Evolutionary conservation across 2,329 filamentous ascomycete species (phyloP).

Genomic region (Aschersonia sp.): DNA sequence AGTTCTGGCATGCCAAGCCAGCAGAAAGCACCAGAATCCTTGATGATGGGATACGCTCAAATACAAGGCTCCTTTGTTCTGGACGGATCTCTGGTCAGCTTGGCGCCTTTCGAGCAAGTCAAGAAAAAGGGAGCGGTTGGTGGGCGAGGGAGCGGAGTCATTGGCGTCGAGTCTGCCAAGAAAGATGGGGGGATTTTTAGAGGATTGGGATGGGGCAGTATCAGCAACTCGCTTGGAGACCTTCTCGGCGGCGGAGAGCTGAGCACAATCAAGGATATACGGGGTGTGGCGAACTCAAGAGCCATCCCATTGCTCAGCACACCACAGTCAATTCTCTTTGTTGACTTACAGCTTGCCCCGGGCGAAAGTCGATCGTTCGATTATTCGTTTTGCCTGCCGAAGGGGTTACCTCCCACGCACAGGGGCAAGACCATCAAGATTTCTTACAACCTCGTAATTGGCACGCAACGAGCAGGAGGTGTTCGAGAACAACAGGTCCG

Average conservation of each 20-base stretch:
- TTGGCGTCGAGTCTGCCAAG: constrained; percentile 62
- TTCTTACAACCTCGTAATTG: constrained; percentile 77
- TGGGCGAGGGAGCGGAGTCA: constrained; percentile 73
- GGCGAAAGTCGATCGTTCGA: constrained; percentile 81
- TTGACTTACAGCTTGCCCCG: constrained; percentile 74
- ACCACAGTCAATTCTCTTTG: constrained; percentile 89
- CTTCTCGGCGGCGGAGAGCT: constrained; percentile 75
- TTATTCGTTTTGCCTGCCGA: constrained; percentile 74
- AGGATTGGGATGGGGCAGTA: constrained; percentile 72
- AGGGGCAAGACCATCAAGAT: constrained; percentile 91
- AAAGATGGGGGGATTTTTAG: constrained; percentile 68
- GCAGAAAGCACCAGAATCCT: constrained; percentile 49
- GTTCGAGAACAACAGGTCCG: constrained; percentile 69
- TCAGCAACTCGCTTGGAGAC: constrained; percentile 78
- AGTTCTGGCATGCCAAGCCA: constrained; percentile 26
- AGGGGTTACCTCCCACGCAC: constrained; percentile 80
- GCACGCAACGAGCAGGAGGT: constrained; percentile 73
- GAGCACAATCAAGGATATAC: constrained; percentile 92
- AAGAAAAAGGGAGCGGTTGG: constrained; percentile 88
- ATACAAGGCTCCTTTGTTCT: constrained; percentile 83
- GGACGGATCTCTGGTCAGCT: constrained; percentile 81
- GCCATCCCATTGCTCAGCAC: constrained; percentile 86
- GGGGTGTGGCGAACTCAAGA: constrained; percentile 70
- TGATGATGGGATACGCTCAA: constrained; percentile 98
- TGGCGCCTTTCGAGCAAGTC: constrained; percentile 84